Conservation (phyloP, 2,329 filamentous ascomycete species). For the Hymenoscyphus fraxineus region DNA sequence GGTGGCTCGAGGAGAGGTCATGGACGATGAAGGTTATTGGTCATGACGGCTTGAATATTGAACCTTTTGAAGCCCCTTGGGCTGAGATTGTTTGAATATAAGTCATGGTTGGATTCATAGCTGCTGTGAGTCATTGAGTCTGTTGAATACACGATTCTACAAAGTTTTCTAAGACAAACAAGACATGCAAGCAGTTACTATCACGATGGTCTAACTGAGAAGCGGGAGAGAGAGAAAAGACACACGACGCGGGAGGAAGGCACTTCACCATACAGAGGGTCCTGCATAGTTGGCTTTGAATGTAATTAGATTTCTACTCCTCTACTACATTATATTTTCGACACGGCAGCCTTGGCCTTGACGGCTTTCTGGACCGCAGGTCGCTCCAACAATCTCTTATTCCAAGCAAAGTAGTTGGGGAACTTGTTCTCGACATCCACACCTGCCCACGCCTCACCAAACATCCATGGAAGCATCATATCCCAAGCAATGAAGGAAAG, state of each 20-base stretch:
- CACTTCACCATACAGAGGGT: too few species aligned
- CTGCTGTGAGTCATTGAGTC: too few species aligned
- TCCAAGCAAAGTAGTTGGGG: slow-evolving; percentile 21
- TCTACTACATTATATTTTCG: background rate
- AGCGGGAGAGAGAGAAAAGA: too few species aligned
- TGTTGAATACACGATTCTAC: too few species aligned
- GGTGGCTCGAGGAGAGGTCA: background rate
- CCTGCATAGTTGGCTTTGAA: background rate
- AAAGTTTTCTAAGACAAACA: too few species aligned
- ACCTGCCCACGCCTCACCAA: slow-evolving; percentile 9
- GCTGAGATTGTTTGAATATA: too few species aligned
- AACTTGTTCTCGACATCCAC: slow-evolving; percentile 24
- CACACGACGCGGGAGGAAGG: too few species aligned
- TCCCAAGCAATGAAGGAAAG: slow-evolving; percentile 21
- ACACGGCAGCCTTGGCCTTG: background rate
- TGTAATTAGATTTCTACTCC: background rate
- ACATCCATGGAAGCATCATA: slow-evolving; percentile 10
- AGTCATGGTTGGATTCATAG: too few species aligned
- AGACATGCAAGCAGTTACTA: too few species aligned
- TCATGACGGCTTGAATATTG: background rate
- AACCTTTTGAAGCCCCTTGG: too few species aligned
- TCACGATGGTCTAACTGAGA: too few species aligned
- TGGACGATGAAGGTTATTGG: slow-evolving; percentile 13
- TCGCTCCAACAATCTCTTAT: slow-evolving; percentile 17
- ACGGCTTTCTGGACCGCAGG: slow-evolving; percentile 17